Conservation (phyloP, 2,329 filamentous ascomycete genomes). For the Penicillium italicum region DNA sequence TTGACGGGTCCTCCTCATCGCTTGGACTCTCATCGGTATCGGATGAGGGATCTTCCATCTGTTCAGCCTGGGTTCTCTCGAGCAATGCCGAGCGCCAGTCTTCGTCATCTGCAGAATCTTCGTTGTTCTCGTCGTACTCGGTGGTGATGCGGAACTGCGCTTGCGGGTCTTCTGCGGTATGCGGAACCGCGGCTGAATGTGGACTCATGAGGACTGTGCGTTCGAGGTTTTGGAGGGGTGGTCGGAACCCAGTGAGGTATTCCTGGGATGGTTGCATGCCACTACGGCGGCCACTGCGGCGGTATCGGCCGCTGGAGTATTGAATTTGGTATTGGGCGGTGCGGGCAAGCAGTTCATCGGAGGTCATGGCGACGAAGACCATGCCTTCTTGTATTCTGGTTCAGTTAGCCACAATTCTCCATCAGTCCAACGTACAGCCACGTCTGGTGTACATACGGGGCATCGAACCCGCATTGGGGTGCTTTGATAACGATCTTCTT, state of each 20-base stretch:
- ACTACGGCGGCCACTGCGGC: conserved; percentile 28
- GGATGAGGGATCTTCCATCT: conserved; percentile 23
- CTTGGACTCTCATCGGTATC: conserved; percentile 34
- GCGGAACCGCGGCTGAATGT: conserved; percentile 24
- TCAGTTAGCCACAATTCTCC: conserved; percentile 20
- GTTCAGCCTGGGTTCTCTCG: conserved; percentile 31
- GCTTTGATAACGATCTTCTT: conserved; percentile 86
- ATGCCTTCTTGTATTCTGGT: conserved; percentile 81
- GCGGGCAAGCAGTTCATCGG: conserved; percentile 68
- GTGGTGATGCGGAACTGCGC: conserved; percentile 37
- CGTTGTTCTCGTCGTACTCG: conserved; percentile 38
- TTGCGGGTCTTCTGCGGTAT: conserved; percentile 23
- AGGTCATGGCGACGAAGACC: conserved; percentile 84
- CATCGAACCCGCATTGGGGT: conserved; percentile 74
- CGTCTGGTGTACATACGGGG: conserved; percentile 62
- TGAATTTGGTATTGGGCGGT: conserved; percentile 74
- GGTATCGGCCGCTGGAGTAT: conserved; percentile 47
- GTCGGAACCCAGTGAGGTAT: conserved; percentile 38
- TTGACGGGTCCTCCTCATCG: conserved; percentile 24
- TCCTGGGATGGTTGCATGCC: conserved; percentile 39
- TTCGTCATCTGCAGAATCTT: conserved; percentile 27
- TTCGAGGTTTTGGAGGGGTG: conserved; percentile 36
- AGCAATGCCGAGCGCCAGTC: conserved; percentile 24
- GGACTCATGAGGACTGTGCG: conserved; percentile 25
- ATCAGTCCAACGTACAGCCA: conserved; percentile 24